phyloP scores from a whole-genome alignment of 2,329 filamentous ascomycete genomes.

The Chalaropsis ovoidea region DNA sequence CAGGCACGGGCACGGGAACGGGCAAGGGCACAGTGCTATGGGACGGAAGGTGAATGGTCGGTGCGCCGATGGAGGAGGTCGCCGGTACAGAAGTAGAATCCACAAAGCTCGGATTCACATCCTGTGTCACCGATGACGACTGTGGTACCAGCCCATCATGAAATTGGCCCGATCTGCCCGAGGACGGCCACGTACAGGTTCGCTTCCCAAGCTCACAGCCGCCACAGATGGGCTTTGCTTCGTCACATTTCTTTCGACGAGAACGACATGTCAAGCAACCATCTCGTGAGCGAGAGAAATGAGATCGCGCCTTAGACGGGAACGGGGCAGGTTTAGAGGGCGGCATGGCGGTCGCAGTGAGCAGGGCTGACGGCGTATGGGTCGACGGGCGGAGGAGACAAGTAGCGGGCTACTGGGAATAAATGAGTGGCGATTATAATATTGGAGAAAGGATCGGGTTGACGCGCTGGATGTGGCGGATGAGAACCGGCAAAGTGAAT shows the following conservation, averaged over 20 bases:
- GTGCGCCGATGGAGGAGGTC: neutral
- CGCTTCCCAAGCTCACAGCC: conserved; percentile 32
- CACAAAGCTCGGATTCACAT: neutral
- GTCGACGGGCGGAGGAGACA: neutral
- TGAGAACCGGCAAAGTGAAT: neutral
- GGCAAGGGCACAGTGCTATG: too few relatives aligned
- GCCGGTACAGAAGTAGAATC: neutral
- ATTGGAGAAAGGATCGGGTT: neutral
- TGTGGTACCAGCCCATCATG: neutral
- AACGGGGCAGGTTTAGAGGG: conserved; percentile 21
- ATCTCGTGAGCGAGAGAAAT: conserved; percentile 27
- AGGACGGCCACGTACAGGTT: conserved; percentile 27
- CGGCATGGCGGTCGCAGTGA: conserved; percentile 23
- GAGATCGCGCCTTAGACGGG: conserved; percentile 18
- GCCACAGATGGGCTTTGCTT: conserved; percentile 36
- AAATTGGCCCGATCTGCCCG: neutral
- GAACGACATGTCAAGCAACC: conserved; percentile 39
- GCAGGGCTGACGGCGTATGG: neutral
- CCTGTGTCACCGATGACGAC: neutral
- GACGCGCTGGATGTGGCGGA: neutral
- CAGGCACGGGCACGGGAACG: too few relatives aligned
- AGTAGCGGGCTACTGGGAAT: too few relatives aligned
- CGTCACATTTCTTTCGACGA: conserved; percentile 42
- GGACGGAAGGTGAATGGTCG: neutral
- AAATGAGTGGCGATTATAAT: neutral